These are phyloP conservation scores for Spathaspora sp. DNA, from an alignment of 805 yeast genomes.

Conservation along the genomic window DNA sequence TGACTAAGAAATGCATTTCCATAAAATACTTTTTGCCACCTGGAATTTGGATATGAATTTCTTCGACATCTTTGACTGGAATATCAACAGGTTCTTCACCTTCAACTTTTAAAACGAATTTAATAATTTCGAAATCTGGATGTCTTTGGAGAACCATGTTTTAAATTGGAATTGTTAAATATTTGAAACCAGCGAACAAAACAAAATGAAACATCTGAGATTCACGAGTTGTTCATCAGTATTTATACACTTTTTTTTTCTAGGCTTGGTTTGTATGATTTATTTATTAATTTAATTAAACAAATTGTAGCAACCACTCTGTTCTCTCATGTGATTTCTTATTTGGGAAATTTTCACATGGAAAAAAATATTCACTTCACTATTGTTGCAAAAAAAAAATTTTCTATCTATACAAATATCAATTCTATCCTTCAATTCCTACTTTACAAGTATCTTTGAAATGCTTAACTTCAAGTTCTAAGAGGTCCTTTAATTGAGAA, in stretches of 20 bases:
- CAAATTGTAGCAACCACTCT: not conserved
- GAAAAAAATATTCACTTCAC: not conserved
- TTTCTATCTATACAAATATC: not conserved
- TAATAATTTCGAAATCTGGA: slow-evolving; percentile 31
- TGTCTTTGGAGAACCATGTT: slow-evolving; percentile 14
- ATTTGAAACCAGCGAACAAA: not conserved
- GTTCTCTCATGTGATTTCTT: not conserved
- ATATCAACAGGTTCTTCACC: slow-evolving; percentile 24
- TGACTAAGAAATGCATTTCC: slow-evolving; percentile 31
- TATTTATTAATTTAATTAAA: not conserved
- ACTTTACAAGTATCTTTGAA: slow-evolving; percentile 33
- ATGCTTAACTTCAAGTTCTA: slow-evolving; percentile 50
- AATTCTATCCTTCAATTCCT: not conserved
- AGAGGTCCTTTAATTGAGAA: slow-evolving; percentile 41
- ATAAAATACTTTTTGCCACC: slow-evolving; percentile 31
- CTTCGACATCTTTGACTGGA: slow-evolving; percentile 24
- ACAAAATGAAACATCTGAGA: not conserved
- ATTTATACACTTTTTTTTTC: not conserved
- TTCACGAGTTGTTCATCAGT: not conserved
- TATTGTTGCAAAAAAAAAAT: not conserved
- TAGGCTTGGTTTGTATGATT: not conserved
- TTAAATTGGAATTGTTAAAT: not conserved
- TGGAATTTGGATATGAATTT: slow-evolving; percentile 29
- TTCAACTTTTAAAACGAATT: slow-evolving; percentile 26
- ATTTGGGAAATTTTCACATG: not conserved